Base-by-base conservation (phyloP, 2,329 filamentous ascomycete species). In the Fusarium begoniae region DNA sequence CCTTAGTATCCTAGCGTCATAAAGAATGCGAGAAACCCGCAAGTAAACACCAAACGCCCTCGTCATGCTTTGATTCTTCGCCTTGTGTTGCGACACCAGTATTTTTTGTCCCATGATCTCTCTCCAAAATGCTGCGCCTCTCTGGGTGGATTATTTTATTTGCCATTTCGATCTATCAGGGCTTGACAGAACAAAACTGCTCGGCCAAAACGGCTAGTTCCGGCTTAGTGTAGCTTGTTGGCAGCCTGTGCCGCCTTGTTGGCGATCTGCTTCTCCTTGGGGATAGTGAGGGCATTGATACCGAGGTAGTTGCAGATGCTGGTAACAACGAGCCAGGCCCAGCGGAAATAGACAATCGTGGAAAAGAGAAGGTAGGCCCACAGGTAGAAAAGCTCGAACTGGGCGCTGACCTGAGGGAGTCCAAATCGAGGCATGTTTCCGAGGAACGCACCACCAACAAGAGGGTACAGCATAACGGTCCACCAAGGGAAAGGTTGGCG, bases 401-500 rank as follows among this genome's bases (percentile, higher is more conserved):
- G 82, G 6, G 92, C 87, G 58, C 89, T 91, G 59, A 97, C 83
- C 22, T 90, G 85, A 4, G 90, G 86, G 22, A 96, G 84, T 3
- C 94, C 94, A 48, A 98, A 81, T 53, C 89, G 88, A 10, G 96
- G 96, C 63, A 98, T 84, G 83, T 98, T 98, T 28, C 90, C 92
- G 45, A 98, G 84, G 4, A 96, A 79, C 12, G 95, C 95, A 60
- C 96, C 96, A 57, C 93, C 93, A 54, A 98, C 88, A 44, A 99
- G 90, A 13, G 96, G 96, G 40, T 90, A 90, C 43, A 98, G 88
- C 89, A 98, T 93, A 55, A 96, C 89, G 17, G 96, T 98, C 95
- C 95, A 98, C 88, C 94, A 97, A 3, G 96, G 96, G 84, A 98
- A 99, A 8, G 96, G 94, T 82, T 98, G 96, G 72, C 91, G 91